Evolutionary conservation across 306 rosid genomes (phyloP).

Genomic region (Trifolium repens): DNA sequence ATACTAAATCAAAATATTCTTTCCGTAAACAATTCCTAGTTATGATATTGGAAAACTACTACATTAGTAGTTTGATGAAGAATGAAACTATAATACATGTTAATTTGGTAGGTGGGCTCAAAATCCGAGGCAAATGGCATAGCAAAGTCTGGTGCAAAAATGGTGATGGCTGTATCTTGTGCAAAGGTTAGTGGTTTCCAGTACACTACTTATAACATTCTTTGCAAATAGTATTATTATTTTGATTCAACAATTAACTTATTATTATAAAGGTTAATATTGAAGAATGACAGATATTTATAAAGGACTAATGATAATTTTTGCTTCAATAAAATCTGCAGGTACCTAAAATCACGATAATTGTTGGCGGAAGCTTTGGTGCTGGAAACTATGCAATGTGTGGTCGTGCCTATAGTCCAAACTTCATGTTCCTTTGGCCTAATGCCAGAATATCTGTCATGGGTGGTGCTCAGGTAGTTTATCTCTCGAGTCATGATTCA

Average conservation of each 20-base stretch:
- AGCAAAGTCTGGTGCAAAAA: slow-evolving; percentile 96
- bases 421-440: slow-evolving; percentile 96
- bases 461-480: slow-evolving; percentile 95
- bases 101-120: slow-evolving; percentile 80
- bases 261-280: background rate
- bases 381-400: slow-evolving; percentile 99
- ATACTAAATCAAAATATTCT: slow-evolving; percentile 19
- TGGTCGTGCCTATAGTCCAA: slow-evolving; percentile 96
- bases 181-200: slow-evolving; percentile 72
- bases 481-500: slow-evolving; percentile 28
- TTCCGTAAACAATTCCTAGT: slow-evolving; percentile 25
- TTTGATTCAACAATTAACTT: no score
- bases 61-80: slow-evolving; percentile 26
- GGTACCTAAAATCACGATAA: slow-evolving; percentile 93
- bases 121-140: slow-evolving; percentile 95
- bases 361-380: slow-evolving; percentile 96
- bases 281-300: background rate
- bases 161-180: slow-evolving; percentile 99
- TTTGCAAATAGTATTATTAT: no score
- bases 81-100: slow-evolving; percentile 28
- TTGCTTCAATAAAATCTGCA: slow-evolving; percentile 43
- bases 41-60: slow-evolving; percentile 9
- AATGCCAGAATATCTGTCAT: slow-evolving; percentile 94
- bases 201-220: slow-evolving; percentile 14
- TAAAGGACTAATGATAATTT: background rate